Evolutionary conservation across 2,329 filamentous ascomycete genomes (phyloP).

Genomic region (Lachnum nothofagi): DNA sequence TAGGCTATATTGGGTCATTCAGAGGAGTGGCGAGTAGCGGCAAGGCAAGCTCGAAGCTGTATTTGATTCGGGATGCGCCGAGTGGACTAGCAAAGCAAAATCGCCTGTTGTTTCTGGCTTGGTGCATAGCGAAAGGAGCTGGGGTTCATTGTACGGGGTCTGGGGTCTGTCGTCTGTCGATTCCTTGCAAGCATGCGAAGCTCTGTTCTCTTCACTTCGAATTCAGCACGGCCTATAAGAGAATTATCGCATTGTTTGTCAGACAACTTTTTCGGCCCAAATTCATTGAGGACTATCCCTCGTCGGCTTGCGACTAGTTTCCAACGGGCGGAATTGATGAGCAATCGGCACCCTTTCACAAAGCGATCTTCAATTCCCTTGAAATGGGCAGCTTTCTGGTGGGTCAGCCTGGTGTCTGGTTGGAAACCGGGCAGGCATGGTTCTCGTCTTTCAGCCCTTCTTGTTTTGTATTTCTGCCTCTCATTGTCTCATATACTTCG

Average conservation of each 20-base stretch:
- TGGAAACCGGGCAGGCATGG: background rate
- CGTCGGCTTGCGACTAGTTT: background rate
- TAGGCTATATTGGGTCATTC: constrained; percentile 21
- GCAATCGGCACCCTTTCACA: background rate
- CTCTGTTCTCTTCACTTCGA: background rate
- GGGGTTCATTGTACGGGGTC: constrained; percentile 20
- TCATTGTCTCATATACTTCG: constrained; percentile 14
- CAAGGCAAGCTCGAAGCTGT: constrained; percentile 14
- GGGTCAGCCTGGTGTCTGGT: background rate
- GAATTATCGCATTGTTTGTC: background rate
- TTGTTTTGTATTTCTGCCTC: constrained; percentile 14
- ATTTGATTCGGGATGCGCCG: constrained; percentile 15
- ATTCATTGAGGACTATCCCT: no score
- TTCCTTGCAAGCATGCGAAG: constrained; percentile 1
- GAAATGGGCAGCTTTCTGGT: background rate
- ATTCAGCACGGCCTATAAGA: background rate
- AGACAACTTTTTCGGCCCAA: background rate
- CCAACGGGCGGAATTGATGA: no score
- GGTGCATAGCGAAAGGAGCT: constrained; percentile 30
- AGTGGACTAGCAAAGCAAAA: constrained; percentile 16
- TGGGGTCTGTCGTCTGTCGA: constrained; percentile 7
- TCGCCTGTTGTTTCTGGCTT: constrained; percentile 14
- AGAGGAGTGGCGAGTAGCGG: constrained; percentile 15
- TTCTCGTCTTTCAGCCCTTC: constrained; percentile 3
- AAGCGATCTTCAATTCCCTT: background rate